Percentiles rank a stretch among this genome's conserved stretches.
Evolutionary conservation across 2,329 filamentous ascomycete genomes (phyloP).

Genomic region (Botrytis hyacinthi): DNA sequence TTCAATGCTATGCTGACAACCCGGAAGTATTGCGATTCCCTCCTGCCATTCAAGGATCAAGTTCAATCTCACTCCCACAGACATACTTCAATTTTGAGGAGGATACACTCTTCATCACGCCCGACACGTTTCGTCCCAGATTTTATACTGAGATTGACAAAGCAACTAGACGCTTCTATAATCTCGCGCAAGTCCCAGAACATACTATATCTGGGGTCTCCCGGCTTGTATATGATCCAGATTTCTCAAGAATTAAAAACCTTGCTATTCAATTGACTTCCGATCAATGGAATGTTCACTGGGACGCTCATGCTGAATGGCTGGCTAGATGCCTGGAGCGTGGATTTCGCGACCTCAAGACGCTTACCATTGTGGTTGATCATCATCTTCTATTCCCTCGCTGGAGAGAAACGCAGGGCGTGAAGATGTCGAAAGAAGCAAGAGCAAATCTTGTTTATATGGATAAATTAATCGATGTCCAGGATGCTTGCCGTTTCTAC

Average conservation of each 20-base stretch:
- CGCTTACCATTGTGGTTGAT: background rate
- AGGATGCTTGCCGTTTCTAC: background rate
- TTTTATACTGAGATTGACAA: background rate
- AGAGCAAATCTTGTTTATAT: background rate
- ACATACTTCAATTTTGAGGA: constrained; percentile 16
- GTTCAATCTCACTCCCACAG: constrained; percentile 4
- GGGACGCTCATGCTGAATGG: background rate
- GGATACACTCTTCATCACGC: constrained; percentile 15
- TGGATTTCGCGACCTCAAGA: background rate
- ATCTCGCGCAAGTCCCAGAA: too few relatives aligned
- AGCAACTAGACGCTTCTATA: too few relatives aligned
- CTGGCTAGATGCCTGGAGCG: background rate
- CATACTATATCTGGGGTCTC: background rate
- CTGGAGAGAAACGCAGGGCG: background rate
- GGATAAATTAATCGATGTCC: background rate
- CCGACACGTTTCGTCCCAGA: background rate
- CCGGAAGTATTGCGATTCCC: background rate
- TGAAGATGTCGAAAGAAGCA: background rate
- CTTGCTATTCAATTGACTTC: background rate
- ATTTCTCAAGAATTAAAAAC: background rate
- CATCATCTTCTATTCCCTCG: background rate
- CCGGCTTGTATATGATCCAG: background rate
- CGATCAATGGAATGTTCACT: background rate
- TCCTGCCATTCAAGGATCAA: too few relatives aligned
- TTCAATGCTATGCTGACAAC: background rate